Evolutionary conservation across 2,329 filamentous ascomycete species (phyloP).

Genomic region (Penicillium sp.): DNA sequence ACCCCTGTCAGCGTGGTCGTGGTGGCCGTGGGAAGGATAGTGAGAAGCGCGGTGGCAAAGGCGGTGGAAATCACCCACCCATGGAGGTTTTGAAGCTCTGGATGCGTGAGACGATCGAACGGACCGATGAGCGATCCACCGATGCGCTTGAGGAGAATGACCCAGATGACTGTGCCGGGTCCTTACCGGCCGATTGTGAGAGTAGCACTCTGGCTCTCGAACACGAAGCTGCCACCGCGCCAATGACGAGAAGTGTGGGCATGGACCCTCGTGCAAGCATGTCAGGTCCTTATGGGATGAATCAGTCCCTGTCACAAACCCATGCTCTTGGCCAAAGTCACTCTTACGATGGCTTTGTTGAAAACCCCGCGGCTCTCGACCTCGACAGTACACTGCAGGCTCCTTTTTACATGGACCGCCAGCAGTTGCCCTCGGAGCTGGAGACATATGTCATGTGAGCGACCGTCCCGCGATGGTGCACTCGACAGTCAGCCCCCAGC

Average conservation of each 20-base stretch:
- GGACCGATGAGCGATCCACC: conserved; percentile 27
- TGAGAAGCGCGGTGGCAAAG: conserved; percentile 56
- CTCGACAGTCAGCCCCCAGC: background rate
- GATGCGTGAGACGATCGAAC: conserved; percentile 54
- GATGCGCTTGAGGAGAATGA: background rate
- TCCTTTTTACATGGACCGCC: conserved; percentile 28
- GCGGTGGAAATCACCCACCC: conserved; percentile 55
- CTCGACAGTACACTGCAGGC: conserved; percentile 29
- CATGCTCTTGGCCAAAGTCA: background rate
- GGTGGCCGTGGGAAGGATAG: conserved; percentile 53
- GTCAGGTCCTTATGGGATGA: conserved; percentile 19
- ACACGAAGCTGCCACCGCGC: background rate
- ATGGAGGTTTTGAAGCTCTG: conserved; percentile 57
- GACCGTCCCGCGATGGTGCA: background rate
- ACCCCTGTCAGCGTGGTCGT: conserved; percentile 53
- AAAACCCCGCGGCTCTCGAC: conserved; percentile 21
- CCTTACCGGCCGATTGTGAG: background rate
- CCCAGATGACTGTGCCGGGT: background rate
- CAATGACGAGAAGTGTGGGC: background rate
- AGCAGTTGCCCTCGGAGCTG: conserved; percentile 29
- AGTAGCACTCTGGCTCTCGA: background rate
- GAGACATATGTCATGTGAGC: conserved; percentile 35
- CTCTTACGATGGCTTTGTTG: conserved; percentile 26
- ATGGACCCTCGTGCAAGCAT: conserved; percentile 1
- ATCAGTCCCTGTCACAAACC: conserved; percentile 19